Conservation (phyloP, 2,329 filamentous ascomycete genomes). For the Cadophora gregata region DNA sequence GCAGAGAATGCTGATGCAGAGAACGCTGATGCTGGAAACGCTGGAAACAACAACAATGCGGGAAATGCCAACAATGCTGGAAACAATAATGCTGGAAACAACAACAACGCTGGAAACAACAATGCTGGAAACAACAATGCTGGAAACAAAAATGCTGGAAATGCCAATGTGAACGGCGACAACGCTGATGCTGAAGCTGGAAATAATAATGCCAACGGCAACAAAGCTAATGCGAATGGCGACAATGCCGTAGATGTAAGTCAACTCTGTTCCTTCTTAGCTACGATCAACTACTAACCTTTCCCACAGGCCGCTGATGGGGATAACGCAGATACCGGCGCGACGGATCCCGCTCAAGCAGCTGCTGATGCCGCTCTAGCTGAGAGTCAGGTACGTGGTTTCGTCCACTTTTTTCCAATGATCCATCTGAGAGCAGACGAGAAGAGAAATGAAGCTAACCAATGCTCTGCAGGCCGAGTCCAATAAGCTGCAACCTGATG, state of each 20-base stretch:
- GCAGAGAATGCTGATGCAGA: background rate
- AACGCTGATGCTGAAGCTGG: too few relatives aligned
- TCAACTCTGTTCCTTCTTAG: too few relatives aligned
- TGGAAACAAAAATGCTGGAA: too few relatives aligned
- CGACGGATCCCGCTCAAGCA: constrained; percentile 2
- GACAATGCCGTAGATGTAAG: too few relatives aligned
- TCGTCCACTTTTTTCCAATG: background rate
- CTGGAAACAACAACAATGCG: background rate
- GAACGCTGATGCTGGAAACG: background rate
- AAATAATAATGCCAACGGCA: too few relatives aligned
- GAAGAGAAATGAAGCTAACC: background rate
- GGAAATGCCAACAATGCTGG: background rate
- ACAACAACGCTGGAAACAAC: too few relatives aligned
- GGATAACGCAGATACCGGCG: too few relatives aligned
- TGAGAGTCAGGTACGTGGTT: constrained; percentile 6
- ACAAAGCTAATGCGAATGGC: too few relatives aligned
- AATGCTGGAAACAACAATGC: background rate
- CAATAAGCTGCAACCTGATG: background rate
- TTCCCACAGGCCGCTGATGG: constrained; percentile 2
- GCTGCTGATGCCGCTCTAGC: constrained; percentile 9
- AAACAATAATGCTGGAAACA: too few relatives aligned
- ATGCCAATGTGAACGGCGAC: background rate
- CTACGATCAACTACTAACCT: too few relatives aligned
- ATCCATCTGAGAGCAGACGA: background rate
- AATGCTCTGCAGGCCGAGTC: background rate